Base-by-base conservation (phyloP, 2,329 filamentous ascomycete species). In the Colletotrichum caudatum region DNA sequence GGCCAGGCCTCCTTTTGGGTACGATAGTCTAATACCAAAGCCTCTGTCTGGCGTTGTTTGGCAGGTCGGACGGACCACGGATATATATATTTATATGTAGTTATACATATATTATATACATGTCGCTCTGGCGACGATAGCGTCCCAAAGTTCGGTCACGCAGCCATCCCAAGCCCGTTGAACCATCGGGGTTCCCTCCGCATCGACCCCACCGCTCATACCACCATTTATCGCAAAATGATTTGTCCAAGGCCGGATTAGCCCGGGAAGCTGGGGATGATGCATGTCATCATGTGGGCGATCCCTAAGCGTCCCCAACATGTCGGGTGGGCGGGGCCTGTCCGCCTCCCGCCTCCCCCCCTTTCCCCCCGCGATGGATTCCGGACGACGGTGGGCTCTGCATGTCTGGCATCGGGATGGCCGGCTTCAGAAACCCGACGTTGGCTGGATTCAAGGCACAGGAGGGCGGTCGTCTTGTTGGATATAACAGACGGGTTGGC, bases 1-100 rank as follows among this genome's bases (percentile, higher is more conserved):
- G 64, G 35, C 35, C 35, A 37, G 35, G 64, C 68, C 68, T 51
- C 64, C 56, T 67, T 71, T 71, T 71, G 64, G 68, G 64, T 66
- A 66, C 56, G 23, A 71, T 61, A 71, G 48, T 71, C 60, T 71
- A 71, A 71, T 67, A 71, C 51, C 39, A 26, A 67, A 62, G 37
- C 46, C 48, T 54, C 60, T 54, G 33, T 62, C 59, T 62, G 33
- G 59, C 59, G 44, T 62, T 62, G 14, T 51, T 50, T 51, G 44
- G 14, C 59, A 51, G 46, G 33, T 12, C n/a, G 41, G 33, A 56
- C 5, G 33, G 20, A n/a, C 20, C 33, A 37, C 11, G 33, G 18
- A 37, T n/a, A n/a, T 26, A 29, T 9, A 46, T 46, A 46, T n/a
- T 8, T 7, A 39, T 39, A 41, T 44, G 1, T 44, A n/a, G n/a